phyloP scores from a whole-genome alignment of 1,284 basidiomycete genomes.

The Naganishia sp. region DNA sequence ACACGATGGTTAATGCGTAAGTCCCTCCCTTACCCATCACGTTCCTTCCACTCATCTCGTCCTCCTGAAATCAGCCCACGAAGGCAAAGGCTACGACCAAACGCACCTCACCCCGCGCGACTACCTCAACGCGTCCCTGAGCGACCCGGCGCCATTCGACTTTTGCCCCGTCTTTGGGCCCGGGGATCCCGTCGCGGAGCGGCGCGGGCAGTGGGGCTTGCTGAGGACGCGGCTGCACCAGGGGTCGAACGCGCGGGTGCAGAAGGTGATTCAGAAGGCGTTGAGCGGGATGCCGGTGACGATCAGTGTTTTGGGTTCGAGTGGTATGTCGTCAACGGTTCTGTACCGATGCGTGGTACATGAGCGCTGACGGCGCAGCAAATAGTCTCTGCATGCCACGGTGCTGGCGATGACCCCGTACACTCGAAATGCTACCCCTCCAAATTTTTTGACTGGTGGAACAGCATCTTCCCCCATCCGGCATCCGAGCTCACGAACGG shows the following conservation, averaged over 20 bases:
- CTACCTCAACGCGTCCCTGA: constrained; percentile 55
- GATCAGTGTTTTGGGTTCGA: constrained; percentile 85
- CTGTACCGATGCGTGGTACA: neutral
- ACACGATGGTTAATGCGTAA: constrained; percentile 30
- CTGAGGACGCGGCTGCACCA: constrained; percentile 74
- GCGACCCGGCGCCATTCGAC: constrained; percentile 71
- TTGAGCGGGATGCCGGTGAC: constrained; percentile 83
- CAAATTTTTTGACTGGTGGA: constrained; percentile 92
- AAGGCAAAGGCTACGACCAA: constrained; percentile 23
- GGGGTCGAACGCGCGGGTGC: constrained; percentile 79
- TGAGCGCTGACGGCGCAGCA: neutral
- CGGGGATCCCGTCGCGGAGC: constrained; percentile 71
- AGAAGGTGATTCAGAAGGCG: constrained; percentile 79
- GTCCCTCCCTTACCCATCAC: neutral
- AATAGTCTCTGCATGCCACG: constrained; percentile 85
- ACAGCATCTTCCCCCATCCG: constrained; percentile 88
- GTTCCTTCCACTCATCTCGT: neutral
- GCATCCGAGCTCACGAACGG: constrained; percentile 93
- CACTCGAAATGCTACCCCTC: constrained; percentile 83
- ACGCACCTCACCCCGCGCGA: constrained; percentile 49
- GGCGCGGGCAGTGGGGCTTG: constrained; percentile 75
- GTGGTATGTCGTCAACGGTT: constrained; percentile 60
- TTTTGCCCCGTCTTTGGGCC: constrained; percentile 88
- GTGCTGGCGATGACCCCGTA: constrained; percentile 86
- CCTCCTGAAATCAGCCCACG: neutral